Evolutionary conservation across 371 early-diverging fungal genomes (phyloP).

Genomic region (Umbelopsis sp.): DNA sequence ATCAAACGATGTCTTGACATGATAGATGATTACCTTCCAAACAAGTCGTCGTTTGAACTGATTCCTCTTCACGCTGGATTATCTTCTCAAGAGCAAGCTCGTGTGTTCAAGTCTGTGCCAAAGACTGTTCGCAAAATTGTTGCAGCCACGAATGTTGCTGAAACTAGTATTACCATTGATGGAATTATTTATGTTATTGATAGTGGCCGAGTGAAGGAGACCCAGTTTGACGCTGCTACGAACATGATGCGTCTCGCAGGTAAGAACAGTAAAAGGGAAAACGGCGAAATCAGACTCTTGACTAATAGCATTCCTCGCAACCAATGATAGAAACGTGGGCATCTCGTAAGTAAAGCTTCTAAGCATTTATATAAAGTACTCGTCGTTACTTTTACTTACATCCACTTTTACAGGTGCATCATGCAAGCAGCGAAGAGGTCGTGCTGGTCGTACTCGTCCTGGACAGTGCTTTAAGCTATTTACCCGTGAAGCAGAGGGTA

Average conservation of each 20-base stretch:
- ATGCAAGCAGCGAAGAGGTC: conserved; percentile 89
- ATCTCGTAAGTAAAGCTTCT: conserved; percentile 34
- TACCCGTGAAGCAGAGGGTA: conserved; percentile 49
- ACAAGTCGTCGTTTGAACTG: conserved; percentile 41
- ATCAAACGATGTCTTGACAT: conserved; percentile 72
- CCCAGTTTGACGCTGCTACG: conserved; percentile 62
- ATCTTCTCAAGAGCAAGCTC: conserved; percentile 70
- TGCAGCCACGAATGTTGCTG: conserved; percentile 95
- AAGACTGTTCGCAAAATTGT: conserved; percentile 82
- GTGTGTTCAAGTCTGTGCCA: conserved; percentile 64
- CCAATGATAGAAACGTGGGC: conserved; percentile 53
- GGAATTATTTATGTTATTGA: conserved; percentile 95
- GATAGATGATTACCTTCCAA: conserved; percentile 35
- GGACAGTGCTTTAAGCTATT: conserved; percentile 83
- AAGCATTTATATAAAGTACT: not conserved
- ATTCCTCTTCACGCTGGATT: conserved; percentile 79
- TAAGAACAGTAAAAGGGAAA: conserved; percentile 24
- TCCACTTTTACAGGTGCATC: conserved; percentile 63
- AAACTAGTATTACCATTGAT: conserved; percentile 92
- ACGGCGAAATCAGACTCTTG: not conserved
- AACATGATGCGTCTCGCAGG: conserved; percentile 61
- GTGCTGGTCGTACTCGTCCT: conserved; percentile 89
- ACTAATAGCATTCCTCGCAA: not conserved
- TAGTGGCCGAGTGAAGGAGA: conserved; percentile 85
- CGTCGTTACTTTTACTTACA: not conserved